Percentiles rank a stretch among this genome's conserved stretches.
phyloP scores from a whole-genome alignment of 176 grass and related monocot genomes.

The Hsuehochloa calcarea region DNA sequence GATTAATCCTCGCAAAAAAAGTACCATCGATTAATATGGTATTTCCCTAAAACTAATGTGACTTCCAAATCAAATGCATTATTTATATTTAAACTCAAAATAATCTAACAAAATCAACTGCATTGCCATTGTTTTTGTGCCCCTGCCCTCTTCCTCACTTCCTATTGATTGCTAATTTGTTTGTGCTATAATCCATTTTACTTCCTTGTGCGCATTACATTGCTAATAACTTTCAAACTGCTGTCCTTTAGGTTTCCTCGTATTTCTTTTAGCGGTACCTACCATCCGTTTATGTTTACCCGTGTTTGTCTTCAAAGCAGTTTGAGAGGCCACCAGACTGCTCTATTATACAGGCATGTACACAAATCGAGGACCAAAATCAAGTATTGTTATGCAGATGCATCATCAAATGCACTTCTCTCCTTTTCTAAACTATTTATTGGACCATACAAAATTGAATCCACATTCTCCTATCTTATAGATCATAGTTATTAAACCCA shows the following conservation, averaged over 20 bases:
- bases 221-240: not conserved
- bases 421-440: too few species aligned
- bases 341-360: not conserved
- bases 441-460: too few species aligned
- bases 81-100: not conserved
- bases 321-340: not conserved
- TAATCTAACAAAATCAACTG: not conserved
- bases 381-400: not conserved
- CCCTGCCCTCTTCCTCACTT: not conserved
- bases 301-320: not conserved
- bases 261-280: not conserved
- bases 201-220: not conserved
- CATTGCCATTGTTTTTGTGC: not conserved
- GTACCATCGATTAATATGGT: not conserved
- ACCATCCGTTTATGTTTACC: not conserved
- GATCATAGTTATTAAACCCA: too few species aligned
- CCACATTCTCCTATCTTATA: not conserved
- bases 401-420: not conserved
- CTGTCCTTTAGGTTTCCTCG: not conserved
- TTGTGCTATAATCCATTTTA: not conserved
- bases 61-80: not conserved
- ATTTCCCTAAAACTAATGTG: not conserved
- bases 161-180: not conserved
- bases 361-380: not conserved
- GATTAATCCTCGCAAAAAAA: not conserved